phyloP scores from a whole-genome alignment of 2,329 filamentous ascomycete genomes.

The Trichophyton benhamiae region DNA sequence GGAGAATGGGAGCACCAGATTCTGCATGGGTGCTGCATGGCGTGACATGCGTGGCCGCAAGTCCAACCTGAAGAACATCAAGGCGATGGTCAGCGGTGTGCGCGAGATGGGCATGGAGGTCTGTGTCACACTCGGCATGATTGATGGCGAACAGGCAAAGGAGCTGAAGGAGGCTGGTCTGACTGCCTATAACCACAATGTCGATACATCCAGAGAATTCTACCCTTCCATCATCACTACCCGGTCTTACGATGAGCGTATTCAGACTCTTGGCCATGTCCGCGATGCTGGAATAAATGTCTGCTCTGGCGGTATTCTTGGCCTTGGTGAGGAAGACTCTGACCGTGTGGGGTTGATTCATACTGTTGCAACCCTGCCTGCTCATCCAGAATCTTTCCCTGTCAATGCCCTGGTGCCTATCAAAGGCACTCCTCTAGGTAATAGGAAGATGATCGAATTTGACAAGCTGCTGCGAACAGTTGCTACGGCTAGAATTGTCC shows the following conservation, averaged over 20 bases:
- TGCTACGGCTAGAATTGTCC: constrained; percentile 67
- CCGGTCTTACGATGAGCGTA: constrained; percentile 71
- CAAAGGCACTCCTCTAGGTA: constrained; percentile 73
- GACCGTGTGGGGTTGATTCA: constrained; percentile 76
- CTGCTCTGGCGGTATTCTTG: constrained; percentile 79
- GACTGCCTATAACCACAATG: constrained; percentile 89
- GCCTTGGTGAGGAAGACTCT: constrained; percentile 63
- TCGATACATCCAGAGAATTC: constrained; percentile 80
- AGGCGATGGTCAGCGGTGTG: constrained; percentile 73
- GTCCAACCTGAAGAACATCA: constrained; percentile 69
- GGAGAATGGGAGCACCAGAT: constrained; percentile 73
- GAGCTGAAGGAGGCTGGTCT: constrained; percentile 73
- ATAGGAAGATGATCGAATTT: constrained; percentile 60
- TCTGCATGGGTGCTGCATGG: constrained; percentile 95
- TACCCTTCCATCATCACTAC: constrained; percentile 81
- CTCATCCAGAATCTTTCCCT: constrained; percentile 80
- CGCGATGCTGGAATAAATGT: constrained; percentile 79
- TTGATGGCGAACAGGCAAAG: constrained; percentile 63
- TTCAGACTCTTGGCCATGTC: constrained; percentile 67
- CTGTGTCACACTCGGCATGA: constrained; percentile 91
- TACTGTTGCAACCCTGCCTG: constrained; percentile 66
- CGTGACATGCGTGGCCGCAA: constrained; percentile 86
- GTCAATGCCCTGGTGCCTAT: constrained; percentile 87
- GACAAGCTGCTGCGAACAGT: constrained; percentile 70
- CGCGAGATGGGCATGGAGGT: constrained; percentile 74